Evolutionary conservation across 371 early-diverging fungal genomes (phyloP), one percentile per base, ranked within the genome.

Genomic region (Dichotomocladium elegans): DNA sequence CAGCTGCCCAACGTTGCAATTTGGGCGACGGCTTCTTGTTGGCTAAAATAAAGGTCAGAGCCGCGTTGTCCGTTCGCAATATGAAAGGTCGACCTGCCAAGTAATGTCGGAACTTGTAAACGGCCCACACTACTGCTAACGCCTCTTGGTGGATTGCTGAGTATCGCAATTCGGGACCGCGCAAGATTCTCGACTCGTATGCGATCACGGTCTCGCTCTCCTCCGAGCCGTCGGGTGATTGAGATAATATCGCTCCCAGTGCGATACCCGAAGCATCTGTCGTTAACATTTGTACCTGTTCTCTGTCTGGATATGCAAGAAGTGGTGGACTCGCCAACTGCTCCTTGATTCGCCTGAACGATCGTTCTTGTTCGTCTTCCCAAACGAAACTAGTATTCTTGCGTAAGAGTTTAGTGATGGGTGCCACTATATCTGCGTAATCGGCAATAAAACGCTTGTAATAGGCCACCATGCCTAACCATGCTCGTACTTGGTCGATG

Each of bases 361-460:
- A 58, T 10, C 24, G 17, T 27, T 69, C 41, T 28, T 57, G 44
- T 37, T 37, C 47, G 0, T 14, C 0, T 0, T 28, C 15, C 66
- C 67, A 68, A 12, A 14, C 30, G 40, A 63, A 57, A 2, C 14
- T 7, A 4, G 14, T 25, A 17, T 66, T 34, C 31, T 60, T 61
- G 51, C 59, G 45, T 7, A 53, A 17, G 0, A 65, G 47, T 1
- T 30, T 25, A 2, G 22, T 41, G 4, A 67, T 22, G 0, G 69
- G 66, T 30, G 30, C 4, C 3, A 60, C 58, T 6, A 52, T 41
- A 1, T 49, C 26, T 0, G 64, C 42, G 33, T 62, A 63, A 19
- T 62, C 41, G 4, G 41, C 35, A 28, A 80, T 58, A 51, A 74
- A 74, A 12, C 47, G 29, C 9, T 68, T 42, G 47, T 64, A 80